phyloP scores from a whole-genome alignment of 2,329 filamentous ascomycete species.

The Aureobasidium sp. region DNA sequence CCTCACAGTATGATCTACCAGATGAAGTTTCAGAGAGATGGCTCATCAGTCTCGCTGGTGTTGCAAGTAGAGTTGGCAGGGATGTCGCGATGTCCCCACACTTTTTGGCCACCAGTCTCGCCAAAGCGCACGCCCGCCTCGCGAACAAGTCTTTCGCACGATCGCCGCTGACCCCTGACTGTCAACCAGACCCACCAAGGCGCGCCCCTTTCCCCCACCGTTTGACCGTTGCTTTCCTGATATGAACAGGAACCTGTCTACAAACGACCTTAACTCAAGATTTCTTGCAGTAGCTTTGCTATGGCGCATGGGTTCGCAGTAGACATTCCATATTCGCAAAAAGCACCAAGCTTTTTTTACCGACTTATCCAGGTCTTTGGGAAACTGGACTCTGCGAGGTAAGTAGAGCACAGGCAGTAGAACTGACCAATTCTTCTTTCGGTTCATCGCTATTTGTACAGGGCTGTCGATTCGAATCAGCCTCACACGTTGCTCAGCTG shows the following conservation, averaged over 20 bases:
- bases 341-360: conserved; percentile 1
- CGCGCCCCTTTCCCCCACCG: conserved; percentile 8
- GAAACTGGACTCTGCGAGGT: neutral
- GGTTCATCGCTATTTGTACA: neutral
- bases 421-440: conserved; percentile 5
- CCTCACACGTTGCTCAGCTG: conserved; percentile 7
- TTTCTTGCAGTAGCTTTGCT: conserved; percentile 8
- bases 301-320: conserved; percentile 7
- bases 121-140: conserved; percentile 8
- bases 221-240: conserved; percentile 8
- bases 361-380: conserved; percentile 6
- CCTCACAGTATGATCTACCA: conserved; percentile 1
- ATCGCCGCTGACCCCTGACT: neutral
- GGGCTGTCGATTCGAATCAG: neutral
- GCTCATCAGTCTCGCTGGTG: neutral
- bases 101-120: conserved; percentile 2
- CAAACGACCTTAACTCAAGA: neutral
- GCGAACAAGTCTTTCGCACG: conserved; percentile 7
- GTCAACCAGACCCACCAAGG: conserved; percentile 12
- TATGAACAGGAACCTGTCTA: conserved; percentile 13
- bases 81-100: conserved; percentile 9
- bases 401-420: neutral
- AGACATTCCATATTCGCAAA: conserved; percentile 2
- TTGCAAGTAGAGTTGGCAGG: conserved; percentile 7
- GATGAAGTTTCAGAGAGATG: conserved; percentile 10